These are phyloP conservation scores for Rubroboletus pulcherrimus DNA, from an alignment of 768 basidiomycete genomes.

Conservation along the genomic window DNA sequence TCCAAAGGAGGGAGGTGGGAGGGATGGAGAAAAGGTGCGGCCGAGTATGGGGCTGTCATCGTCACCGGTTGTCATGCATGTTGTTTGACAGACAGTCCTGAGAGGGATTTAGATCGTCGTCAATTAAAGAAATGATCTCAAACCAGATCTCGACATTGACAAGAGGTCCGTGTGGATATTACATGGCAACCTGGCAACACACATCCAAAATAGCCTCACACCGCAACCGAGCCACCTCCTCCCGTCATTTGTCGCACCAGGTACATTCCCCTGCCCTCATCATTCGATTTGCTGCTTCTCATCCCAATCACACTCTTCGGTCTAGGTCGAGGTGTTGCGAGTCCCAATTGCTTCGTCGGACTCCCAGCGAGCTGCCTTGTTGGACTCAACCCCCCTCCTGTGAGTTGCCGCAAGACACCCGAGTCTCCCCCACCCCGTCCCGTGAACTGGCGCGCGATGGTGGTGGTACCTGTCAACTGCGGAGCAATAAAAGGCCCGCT, in stretches of 20 bases:
- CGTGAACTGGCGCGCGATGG: constrained; percentile 73
- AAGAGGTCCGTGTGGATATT: constrained; percentile 8
- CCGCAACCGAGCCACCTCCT: constrained; percentile 27
- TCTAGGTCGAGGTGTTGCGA: constrained; percentile 45
- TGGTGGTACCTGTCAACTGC: constrained; percentile 70
- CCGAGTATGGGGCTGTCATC: not conserved
- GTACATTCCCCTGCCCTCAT: constrained; percentile 68
- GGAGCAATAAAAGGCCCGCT: constrained; percentile 35
- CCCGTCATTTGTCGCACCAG: constrained; percentile 80
- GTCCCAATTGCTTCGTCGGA: constrained; percentile 66
- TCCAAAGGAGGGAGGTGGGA: not conserved
- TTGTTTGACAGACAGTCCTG: not conserved
- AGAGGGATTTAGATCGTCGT: not conserved
- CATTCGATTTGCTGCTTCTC: constrained; percentile 55
- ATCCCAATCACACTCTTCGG: constrained; percentile 79
- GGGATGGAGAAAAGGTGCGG: not conserved
- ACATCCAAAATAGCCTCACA: constrained; percentile 11
- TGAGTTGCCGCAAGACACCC: constrained; percentile 50
- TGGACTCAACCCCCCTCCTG: constrained; percentile 64
- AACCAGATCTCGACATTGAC: constrained; percentile 10
- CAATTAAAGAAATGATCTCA: constrained; percentile 2
- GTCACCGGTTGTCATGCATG: constrained; percentile 10
- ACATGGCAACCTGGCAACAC: constrained; percentile 10
- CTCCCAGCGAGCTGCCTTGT: constrained; percentile 61
- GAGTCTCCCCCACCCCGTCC: constrained; percentile 45